phyloP scores from a whole-genome alignment of 1,284 basidiomycete genomes.

The Marasmius oreades region DNA sequence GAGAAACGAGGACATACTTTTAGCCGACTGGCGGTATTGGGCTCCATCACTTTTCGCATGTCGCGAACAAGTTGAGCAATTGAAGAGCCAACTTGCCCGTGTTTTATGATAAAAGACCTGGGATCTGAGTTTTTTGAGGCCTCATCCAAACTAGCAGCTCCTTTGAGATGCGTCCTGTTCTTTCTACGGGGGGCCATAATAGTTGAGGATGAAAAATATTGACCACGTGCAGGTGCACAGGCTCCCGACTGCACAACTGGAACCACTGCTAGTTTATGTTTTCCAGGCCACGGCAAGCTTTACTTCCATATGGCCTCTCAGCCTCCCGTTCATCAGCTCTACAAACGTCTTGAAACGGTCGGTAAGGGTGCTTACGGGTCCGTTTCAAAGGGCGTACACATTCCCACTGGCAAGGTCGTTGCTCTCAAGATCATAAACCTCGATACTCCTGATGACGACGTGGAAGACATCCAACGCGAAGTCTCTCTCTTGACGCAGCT shows the following conservation, averaged over 20 bases:
- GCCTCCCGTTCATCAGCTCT: constrained; percentile 55
- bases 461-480: constrained; percentile 95
- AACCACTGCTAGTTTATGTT: too few relatives aligned
- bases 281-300: too few relatives aligned
- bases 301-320: constrained; percentile 31
- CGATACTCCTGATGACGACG: constrained; percentile 96
- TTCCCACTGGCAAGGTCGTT: constrained; percentile 81
- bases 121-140: constrained; percentile 36
- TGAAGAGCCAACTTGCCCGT: constrained; percentile 89
- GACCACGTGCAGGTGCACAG: too few relatives aligned
- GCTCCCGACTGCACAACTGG: too few relatives aligned
- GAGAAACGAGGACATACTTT: constrained; percentile 48
- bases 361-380: constrained; percentile 97
- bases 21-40: constrained; percentile 91
- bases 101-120: constrained; percentile 90
- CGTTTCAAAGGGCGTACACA: constrained; percentile 90
- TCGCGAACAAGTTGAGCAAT: constrained; percentile 88
- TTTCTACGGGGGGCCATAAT: constrained; percentile 86
- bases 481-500: constrained; percentile 91
- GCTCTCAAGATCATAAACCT: constrained; percentile 99
- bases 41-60: constrained; percentile 95
- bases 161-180: constrained; percentile 85
- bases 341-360: constrained; percentile 70
- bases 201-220: constrained; percentile 5
- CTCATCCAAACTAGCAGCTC: constrained; percentile 32